phyloP scores from a whole-genome alignment of 2,329 filamentous ascomycete species.

The Neofusicoccum parvum region DNA sequence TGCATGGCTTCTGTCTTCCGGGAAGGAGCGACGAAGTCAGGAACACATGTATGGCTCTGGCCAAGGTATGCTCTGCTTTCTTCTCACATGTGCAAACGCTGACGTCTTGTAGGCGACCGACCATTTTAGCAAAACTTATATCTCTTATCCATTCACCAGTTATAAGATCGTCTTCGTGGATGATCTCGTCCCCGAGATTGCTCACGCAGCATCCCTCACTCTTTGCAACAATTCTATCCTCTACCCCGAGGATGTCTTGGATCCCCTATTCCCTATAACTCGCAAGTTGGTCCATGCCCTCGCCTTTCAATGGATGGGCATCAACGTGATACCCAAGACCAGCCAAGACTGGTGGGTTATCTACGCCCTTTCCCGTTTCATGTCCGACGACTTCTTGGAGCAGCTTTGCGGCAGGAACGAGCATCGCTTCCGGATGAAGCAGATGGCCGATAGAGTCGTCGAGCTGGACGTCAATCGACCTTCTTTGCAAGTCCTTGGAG shows the following conservation, averaged over 20 bases:
- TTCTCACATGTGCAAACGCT: constrained; percentile 6
- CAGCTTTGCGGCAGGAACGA: constrained; percentile 92
- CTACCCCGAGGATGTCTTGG: constrained; percentile 81
- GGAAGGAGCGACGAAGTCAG: constrained; percentile 78
- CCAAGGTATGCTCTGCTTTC: constrained; percentile 47
- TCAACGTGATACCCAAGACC: constrained; percentile 85
- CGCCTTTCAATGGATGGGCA: constrained; percentile 90
- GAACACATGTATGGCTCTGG: constrained; percentile 83
- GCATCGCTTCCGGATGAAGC: constrained; percentile 87
- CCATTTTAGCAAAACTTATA: constrained; percentile 84
- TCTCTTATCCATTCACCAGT: constrained; percentile 85
- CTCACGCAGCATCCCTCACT: constrained; percentile 78
- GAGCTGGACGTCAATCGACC: constrained; percentile 80
- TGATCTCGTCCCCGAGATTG: constrained; percentile 75
- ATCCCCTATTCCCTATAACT: constrained; percentile 80
- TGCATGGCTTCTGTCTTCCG: constrained; percentile 90
- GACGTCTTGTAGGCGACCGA: constrained; percentile 67
- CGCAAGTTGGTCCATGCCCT: constrained; percentile 80
- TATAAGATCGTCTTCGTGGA: constrained; percentile 96
- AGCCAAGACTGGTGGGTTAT: constrained; percentile 85
- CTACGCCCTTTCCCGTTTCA: constrained; percentile 88
- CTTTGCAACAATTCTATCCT: constrained; percentile 86
- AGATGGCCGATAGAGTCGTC: constrained; percentile 77
- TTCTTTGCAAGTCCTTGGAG: constrained; percentile 78
- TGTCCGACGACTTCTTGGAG: constrained; percentile 91